Base-by-base conservation (phyloP, 106 monocot genomes). In the Agapanthus africanus region DNA sequence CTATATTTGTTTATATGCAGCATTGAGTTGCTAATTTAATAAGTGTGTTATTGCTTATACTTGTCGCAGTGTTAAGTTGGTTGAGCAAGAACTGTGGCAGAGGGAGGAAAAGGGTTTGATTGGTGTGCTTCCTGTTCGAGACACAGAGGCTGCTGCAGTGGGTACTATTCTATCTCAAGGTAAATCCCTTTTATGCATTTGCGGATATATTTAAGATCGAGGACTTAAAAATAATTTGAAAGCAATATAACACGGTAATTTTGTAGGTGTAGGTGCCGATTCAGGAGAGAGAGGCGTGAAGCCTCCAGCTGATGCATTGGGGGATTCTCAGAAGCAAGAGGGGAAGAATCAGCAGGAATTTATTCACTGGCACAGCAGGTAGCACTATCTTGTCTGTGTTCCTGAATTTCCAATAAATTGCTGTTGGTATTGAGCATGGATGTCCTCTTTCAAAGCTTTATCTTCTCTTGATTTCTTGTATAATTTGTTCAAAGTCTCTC, bases 71-170 rank as follows among this genome's bases (percentile, higher is more conserved):
- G 97, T 99, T 63, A 99, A 99, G 47, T 65, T 99, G 63, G 97
- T 99, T 65, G 97, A 99, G 68, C 91, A 99, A 70, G 97, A 99
- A 70, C 73, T 99, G 19, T 99, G 97, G 97, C 92, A 99, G 75
- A 84, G 74, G 69, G 97, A 99, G 69, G 92, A 99, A 71, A 99
- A 89, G 71, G 97, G 97, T 40, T 83, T 99, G 77, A 99, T 99
- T 54, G 97, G 97, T 26, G 93, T 99, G 41, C 87, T 99, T 37
- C 99, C 99, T 2, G 99, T 99, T 30, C 72, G 84, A 54, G 99
- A 93, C 73, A 60, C 83, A 0, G 93, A 85, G 28, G 73, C 72
- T 6, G 71, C 80, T 7, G 71, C 74, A 42, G 78, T 79, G 23
- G 78, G 88, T 6, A 80, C 86, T 2, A 37, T 87, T 57, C 28